Conservation (phyloP, 306 rosid species). For the Trifolium subterraneum region DNA sequence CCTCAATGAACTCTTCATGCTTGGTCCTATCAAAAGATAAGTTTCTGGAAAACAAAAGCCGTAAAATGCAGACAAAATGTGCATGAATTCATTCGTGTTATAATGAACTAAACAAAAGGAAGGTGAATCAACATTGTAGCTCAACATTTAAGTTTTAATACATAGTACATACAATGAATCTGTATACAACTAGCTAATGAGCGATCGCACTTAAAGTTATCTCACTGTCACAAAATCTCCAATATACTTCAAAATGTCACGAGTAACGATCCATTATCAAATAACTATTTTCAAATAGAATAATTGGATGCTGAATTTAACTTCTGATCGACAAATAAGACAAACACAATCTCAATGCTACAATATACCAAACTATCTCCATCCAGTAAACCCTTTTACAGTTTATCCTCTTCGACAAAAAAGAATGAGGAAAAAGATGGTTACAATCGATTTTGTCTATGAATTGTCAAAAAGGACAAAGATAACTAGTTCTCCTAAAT, state of each 20-base stretch:
- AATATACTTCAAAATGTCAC: no score
- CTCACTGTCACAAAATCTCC: no score
- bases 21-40: constrained; percentile 14
- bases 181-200: not conserved
- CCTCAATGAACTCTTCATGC: not conserved
- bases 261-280: no score
- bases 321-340: constrained; percentile 35
- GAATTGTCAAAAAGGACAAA: constrained; percentile 46
- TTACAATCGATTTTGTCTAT: constrained; percentile 48
- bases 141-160: not conserved
- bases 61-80: constrained; percentile 8
- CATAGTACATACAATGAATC: not conserved
- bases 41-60: constrained; percentile 29
- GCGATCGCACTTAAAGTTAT: no score
- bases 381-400: constrained; percentile 54
- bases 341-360: constrained; percentile 42
- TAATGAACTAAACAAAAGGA: not conserved
- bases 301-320: constrained; percentile 14
- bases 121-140: constrained; percentile 13
- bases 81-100: constrained; percentile 8
- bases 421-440: constrained; percentile 45
- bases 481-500: constrained; percentile 49
- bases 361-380: constrained; percentile 38
- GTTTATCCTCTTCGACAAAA: constrained; percentile 51
- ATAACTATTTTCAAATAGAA: not conserved